Percentiles rank a stretch among this genome's conserved stretches.
Conservation (phyloP, 495 filamentous ascomycete genomes). For the Penicillium manginii region DNA sequence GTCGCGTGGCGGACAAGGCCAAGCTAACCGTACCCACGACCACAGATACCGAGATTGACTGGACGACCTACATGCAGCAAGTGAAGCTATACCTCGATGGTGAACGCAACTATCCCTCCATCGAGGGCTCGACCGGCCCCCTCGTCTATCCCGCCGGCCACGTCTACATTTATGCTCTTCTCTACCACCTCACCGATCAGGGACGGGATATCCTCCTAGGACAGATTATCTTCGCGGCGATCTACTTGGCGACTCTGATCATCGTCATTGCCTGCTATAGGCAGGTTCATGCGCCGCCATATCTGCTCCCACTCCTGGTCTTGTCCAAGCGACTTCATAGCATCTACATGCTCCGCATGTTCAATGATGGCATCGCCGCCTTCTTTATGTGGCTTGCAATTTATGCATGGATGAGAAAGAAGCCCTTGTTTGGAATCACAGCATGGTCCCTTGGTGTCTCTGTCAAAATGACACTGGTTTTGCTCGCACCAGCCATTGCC, state of each 20-base stretch:
- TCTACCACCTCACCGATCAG: constrained; percentile 76
- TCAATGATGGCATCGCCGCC: constrained; percentile 91
- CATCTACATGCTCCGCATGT: constrained; percentile 87
- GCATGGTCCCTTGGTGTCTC: constrained; percentile 79
- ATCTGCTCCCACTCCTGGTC: constrained; percentile 83
- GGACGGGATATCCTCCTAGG: constrained; percentile 78
- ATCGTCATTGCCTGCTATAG: constrained; percentile 84
- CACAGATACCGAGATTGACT: constrained; percentile 97
- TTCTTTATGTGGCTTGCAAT: constrained; percentile 82
- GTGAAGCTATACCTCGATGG: constrained; percentile 76
- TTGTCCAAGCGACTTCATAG: constrained; percentile 93
- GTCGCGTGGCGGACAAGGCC: constrained; percentile 15
- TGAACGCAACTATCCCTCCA: constrained; percentile 83
- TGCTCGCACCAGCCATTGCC: constrained; percentile 79
- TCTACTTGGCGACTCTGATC: constrained; percentile 76
- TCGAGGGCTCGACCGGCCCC: constrained; percentile 88
- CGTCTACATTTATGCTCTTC: constrained; percentile 83
- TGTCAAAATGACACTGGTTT: constrained; percentile 89
- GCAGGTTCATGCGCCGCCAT: constrained; percentile 78
- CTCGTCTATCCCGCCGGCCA: constrained; percentile 93
- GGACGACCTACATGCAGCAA: constrained; percentile 96
- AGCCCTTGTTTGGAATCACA: constrained; percentile 72
- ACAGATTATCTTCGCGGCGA: constrained; percentile 74
- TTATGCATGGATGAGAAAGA: constrained; percentile 69
- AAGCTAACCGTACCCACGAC: constrained; percentile 17